Percentiles rank a stretch among this genome's conserved stretches.
phyloP scores from a whole-genome alignment of 495 filamentous ascomycete species.

The Trichoderma parareesei region DNA sequence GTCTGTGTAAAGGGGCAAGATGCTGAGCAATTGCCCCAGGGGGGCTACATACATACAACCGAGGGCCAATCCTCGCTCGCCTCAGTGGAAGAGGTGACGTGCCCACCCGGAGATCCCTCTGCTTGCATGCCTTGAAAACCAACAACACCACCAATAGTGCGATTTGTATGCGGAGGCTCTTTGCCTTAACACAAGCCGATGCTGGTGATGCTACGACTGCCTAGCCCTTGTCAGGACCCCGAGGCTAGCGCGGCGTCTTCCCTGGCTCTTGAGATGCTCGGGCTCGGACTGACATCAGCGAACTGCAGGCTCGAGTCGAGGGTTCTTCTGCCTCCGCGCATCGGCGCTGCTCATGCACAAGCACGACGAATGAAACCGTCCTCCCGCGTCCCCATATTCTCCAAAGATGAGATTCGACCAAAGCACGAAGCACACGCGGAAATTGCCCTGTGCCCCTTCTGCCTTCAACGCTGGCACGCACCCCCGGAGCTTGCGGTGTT shows the following conservation, averaged over 20 bases:
- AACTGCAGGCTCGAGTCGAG: not conserved
- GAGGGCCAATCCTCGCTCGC: not conserved
- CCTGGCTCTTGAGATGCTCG: no score
- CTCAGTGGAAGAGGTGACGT: not conserved
- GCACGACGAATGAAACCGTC: slow-evolving; percentile 4
- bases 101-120: not conserved
- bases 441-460: not conserved
- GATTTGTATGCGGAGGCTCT: not conserved
- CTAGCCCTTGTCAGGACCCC: not conserved
- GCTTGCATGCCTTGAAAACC: not conserved
- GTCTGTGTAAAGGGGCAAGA: not conserved
- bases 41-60: not conserved
- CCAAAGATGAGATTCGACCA: not conserved
- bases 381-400: slow-evolving; percentile 5
- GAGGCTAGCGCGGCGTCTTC: not conserved
- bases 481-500: slow-evolving; percentile 9
- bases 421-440: not conserved
- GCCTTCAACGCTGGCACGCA: not conserved
- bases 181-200: not conserved
- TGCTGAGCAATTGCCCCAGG: not conserved
- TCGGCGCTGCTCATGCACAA: not conserved
- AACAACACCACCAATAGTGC: not conserved
- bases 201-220: no score
- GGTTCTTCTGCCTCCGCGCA: not conserved
- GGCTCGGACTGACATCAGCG: not conserved